Evolutionary conservation across 176 grass and related monocot genomes (phyloP), one percentile per base, ranked within the genome.

Genomic region (Oryza punctata): DNA sequence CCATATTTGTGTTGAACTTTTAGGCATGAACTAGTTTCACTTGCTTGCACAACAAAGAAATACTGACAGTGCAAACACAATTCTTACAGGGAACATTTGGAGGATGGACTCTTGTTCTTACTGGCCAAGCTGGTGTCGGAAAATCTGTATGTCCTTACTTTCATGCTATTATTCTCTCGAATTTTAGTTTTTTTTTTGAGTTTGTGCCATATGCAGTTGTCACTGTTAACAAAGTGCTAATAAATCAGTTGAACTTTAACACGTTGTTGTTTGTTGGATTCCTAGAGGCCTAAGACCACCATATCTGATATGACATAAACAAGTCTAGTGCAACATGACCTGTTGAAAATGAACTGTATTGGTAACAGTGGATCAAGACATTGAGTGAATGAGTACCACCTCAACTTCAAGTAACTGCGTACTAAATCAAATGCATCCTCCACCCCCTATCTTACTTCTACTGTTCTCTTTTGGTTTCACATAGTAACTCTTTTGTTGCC

Each of bases 71-170:
- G 35, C 30, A 72, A 82, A 65, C 35, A 25, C 52, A 67, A 85
- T 41, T 45, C 79, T 80, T 78, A 38, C 87, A 95, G 96, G 67
- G 81, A 80, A 79, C 82, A 60, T 88, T 82, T 66, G 85, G 79
- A 76, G 86, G 92, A 83, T 87, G 84, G 82, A 91, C 81, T 86
- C 96, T 97, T 86, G 83, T 94, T 85, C 89, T 98, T 76, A 95
- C 91, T 87, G 96, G 96, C 27, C 87, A 95, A 78, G 84, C 92
- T 90, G 96, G 96, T 82, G 89, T 92, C 30, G 92, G 96, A 88
- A 98, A 98, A 95, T 93, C 96, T 61, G 96, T 98, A 93, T 59
- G 85, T 61, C 38, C 59, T 76, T 78, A 76, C 32, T 77, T 41
- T 79, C 12, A 18, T 68, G 63, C 16, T 68, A 69, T 54, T 69